Evolutionary conservation across 73 alveolate genomes (phyloP), one percentile per base, ranked within the genome.

Genomic region (Durusdinium trenchii): DNA sequence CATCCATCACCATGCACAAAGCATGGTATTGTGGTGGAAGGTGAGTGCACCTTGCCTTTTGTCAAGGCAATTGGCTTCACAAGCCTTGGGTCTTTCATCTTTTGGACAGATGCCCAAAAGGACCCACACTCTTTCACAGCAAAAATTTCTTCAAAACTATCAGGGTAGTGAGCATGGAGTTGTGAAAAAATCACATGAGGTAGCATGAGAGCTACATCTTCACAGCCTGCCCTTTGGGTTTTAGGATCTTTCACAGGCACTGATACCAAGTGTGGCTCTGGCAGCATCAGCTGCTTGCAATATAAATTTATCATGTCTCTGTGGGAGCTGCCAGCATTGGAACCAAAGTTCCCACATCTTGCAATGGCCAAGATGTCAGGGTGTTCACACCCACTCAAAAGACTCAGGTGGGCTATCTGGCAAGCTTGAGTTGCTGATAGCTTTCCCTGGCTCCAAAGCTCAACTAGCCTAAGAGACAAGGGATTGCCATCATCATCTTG

Each of bases 371-470:
- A 0, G 6, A 83, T 3, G 14, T 48, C 94, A 18, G 61, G 36
- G 0, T 36, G 36, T 0, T 48, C n/a, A 50, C 52, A 20, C 35
- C 94, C 94, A 30, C 64, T 38, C 40, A 83, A 50, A 36, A 50
- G 20, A 0, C 76, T 52, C 45, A 83, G 50, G n/a, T n/a, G 48
- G 16, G 51, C 0, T 1, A 83, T 18, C 52, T 83, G 76, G 2
- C 52, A 43, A 14, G 38, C 87, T 20, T 46, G 71, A 6, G 16
- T 3, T 0, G 94, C 94, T 0, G 75, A 3, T 26, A 83, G 42
- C 51, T 47, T 50, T 6, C 94, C 94, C 30, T 83, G 94, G 61
- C 73, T 46, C 94, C 94, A 83, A 30, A 83, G 75, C 94, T 83
- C 75, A 9, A 83, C 36, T 0, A 83, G 94, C 64, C 94, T 45